These are phyloP conservation scores for Euphrasia confusa DNA, from an alignment of 257 asterid species.

Conservation along the genomic window DNA sequence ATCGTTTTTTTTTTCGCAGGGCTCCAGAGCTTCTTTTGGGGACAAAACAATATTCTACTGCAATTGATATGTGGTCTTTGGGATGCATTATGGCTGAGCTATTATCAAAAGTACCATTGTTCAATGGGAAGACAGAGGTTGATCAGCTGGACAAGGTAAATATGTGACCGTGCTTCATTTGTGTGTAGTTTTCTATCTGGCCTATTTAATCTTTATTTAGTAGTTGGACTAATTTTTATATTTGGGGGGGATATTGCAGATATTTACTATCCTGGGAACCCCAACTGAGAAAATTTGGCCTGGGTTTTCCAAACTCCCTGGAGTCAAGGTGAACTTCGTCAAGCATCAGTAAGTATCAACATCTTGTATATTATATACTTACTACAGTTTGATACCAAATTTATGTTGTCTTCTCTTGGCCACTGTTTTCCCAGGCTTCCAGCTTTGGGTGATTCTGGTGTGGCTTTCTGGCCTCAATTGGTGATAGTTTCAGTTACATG, in stretches of 20 bases:
- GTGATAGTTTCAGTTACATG: slow-evolving; percentile 44
- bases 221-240: slow-evolving; percentile 20
- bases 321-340: slow-evolving; percentile 71
- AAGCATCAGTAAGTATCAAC: slow-evolving; percentile 69
- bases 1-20: slow-evolving; percentile 37
- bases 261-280: slow-evolving; percentile 69
- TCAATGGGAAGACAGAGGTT: slow-evolving; percentile 79
- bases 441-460: slow-evolving; percentile 92
- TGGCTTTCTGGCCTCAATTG: slow-evolving; percentile 75
- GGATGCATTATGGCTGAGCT: slow-evolving; percentile 97
- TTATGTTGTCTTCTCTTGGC: slow-evolving; percentile 50
- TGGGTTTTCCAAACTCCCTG: slow-evolving; percentile 77
- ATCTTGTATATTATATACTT: slow-evolving; percentile 24
- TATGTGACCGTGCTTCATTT: background rate
- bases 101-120: slow-evolving; percentile 69
- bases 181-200: background rate
- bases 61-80: slow-evolving; percentile 96
- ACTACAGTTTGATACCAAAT: slow-evolving; percentile 25
- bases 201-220: background rate
- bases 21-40: slow-evolving; percentile 96
- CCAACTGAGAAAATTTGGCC: slow-evolving; percentile 90
- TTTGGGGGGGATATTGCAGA: slow-evolving; percentile 39
- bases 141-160: slow-evolving; percentile 93
- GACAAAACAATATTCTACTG: slow-evolving; percentile 78
- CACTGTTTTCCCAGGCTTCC: slow-evolving; percentile 98